These are phyloP conservation scores for Aeminium ludgeri DNA, from an alignment of 495 filamentous ascomycete species.

Conservation along the genomic window DNA sequence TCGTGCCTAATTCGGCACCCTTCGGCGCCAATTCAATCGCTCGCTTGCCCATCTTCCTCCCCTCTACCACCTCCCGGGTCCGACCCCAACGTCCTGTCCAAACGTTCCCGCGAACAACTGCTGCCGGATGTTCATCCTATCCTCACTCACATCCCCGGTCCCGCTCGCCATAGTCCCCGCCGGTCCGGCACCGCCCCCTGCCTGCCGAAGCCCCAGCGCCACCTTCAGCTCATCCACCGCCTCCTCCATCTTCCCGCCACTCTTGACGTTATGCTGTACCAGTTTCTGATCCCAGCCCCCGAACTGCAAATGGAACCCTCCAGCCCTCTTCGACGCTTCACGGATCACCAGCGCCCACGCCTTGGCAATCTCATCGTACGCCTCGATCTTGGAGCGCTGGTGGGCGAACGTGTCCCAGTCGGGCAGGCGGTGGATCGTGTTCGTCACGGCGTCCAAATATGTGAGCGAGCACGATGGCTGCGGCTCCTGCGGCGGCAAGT, in stretches of 20 bases:
- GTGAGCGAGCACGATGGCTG: slow-evolving; percentile 63
- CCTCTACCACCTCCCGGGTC: background rate
- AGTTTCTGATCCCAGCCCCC: slow-evolving; percentile 87
- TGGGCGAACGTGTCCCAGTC: slow-evolving; percentile 73
- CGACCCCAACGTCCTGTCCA: slow-evolving; percentile 9
- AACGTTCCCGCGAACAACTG: slow-evolving; percentile 15
- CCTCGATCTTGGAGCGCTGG: slow-evolving; percentile 79
- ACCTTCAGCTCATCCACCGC: slow-evolving; percentile 61
- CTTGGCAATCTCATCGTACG: slow-evolving; percentile 86
- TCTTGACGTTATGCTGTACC: slow-evolving; percentile 72
- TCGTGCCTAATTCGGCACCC: too few species aligned
- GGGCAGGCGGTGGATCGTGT: slow-evolving; percentile 74
- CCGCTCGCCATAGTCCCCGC: slow-evolving; percentile 14
- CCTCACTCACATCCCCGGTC: slow-evolving; percentile 8
- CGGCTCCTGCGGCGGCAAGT: slow-evolving; percentile 75
- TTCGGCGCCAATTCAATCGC: too few species aligned
- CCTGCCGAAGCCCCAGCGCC: slow-evolving; percentile 47
- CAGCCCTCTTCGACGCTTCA: slow-evolving; percentile 79
- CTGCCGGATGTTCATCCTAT: slow-evolving; percentile 14
- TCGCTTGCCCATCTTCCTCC: background rate
- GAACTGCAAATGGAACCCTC: slow-evolving; percentile 78
- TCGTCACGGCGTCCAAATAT: slow-evolving; percentile 77
- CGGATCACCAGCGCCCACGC: slow-evolving; percentile 87
- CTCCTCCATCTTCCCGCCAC: slow-evolving; percentile 63
- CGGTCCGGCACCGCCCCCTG: too few species aligned